A percentile compares a stretch with the other conserved stretches of the same genome.
These are phyloP conservation scores for Yarrowia porcina DNA, from an alignment of 805 yeast species.

Conservation along the genomic window DNA sequence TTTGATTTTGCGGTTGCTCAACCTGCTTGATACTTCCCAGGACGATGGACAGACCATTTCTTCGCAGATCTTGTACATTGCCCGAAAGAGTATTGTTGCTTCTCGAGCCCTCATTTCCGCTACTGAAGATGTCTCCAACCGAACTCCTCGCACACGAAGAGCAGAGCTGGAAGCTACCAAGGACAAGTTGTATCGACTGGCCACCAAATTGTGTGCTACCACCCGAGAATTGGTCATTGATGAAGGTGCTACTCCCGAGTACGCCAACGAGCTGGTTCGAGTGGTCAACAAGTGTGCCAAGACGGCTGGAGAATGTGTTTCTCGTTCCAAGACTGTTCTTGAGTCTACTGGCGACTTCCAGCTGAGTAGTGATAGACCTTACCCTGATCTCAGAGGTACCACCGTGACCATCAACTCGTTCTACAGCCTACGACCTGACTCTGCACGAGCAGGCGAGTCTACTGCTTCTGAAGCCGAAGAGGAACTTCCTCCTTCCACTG, in stretches of 20 bases:
- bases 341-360: slow-evolving; percentile 36
- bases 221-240: slow-evolving; percentile 40
- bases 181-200: slow-evolving; percentile 38
- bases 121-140: slow-evolving; percentile 37
- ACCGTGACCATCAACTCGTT: slow-evolving; percentile 27
- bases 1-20: slow-evolving; percentile 36
- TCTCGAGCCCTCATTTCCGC: slow-evolving; percentile 41
- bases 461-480: not conserved
- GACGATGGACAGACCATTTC: slow-evolving; percentile 36
- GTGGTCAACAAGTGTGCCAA: slow-evolving; percentile 38
- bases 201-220: slow-evolving; percentile 38
- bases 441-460: not conserved
- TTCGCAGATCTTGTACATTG: slow-evolving; percentile 37
- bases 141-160: slow-evolving; percentile 32
- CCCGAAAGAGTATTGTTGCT: slow-evolving; percentile 42
- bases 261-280: slow-evolving; percentile 33
- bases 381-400: slow-evolving; percentile 33
- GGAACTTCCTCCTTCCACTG: not conserved
- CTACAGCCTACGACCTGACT: slow-evolving; percentile 2
- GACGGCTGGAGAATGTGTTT: slow-evolving; percentile 39
- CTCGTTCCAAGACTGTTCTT: slow-evolving; percentile 34
- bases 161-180: slow-evolving; percentile 37
- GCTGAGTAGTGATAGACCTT: slow-evolving; percentile 33
- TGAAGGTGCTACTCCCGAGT: slow-evolving; percentile 9
- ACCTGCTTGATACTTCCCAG: slow-evolving; percentile 29